Conservation (phyloP, 306 rosid genomes). For the Prunus fruticosa region DNA sequence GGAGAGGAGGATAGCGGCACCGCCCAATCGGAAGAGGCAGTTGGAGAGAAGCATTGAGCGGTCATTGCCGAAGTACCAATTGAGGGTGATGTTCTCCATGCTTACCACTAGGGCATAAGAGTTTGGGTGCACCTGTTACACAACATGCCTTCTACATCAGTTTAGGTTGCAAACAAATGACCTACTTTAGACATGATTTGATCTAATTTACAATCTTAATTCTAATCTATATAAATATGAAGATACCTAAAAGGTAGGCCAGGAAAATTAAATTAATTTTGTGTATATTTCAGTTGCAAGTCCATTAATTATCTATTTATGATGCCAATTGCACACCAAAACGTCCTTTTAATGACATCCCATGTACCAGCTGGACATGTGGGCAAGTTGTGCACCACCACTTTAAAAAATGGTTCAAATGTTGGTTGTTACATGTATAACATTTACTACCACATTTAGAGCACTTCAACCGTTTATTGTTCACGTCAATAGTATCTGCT, state of each 20-base stretch:
- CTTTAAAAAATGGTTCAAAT: background rate
- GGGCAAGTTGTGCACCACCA: background rate
- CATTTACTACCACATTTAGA: background rate
- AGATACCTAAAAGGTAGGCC: no score
- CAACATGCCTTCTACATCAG: background rate
- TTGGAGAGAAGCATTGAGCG: conserved; percentile 80
- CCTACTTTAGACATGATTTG: background rate
- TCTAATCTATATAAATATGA: no score
- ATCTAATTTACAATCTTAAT: background rate
- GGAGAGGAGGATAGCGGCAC: conserved; percentile 78
- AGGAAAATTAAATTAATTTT: no score
- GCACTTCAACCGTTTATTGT: no score
- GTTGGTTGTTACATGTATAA: background rate
- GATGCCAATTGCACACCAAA: background rate
- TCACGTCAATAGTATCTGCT: no score
- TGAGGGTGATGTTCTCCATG: conserved; percentile 89
- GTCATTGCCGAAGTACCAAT: conserved; percentile 89
- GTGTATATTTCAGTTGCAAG: background rate
- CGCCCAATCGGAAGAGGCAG: conserved; percentile 86
- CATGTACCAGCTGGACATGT: background rate
- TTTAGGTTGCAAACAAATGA: background rate
- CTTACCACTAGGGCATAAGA: conserved; percentile 81
- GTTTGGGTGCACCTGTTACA: conserved; percentile 67
- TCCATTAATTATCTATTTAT: background rate
- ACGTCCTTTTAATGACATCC: background rate